phyloP scores from a whole-genome alignment of 2,329 filamentous ascomycete species.

The Phoma sp. region DNA sequence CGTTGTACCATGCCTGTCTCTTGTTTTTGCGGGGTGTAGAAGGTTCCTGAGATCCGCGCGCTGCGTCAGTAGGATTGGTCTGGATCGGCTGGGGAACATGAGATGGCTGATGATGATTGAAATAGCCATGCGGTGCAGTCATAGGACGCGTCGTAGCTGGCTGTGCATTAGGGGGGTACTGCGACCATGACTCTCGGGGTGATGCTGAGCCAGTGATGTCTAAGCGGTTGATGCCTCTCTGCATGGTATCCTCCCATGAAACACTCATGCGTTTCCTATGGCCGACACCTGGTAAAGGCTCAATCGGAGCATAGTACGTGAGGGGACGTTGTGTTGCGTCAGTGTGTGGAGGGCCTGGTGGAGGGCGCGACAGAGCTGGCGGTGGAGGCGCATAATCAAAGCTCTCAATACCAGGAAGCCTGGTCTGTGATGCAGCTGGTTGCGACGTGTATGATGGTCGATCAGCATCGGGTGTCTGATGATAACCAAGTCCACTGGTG shows the following conservation, averaged over 20 bases:
- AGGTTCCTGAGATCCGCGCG: conserved; percentile 47
- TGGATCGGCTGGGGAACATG: conserved; percentile 35
- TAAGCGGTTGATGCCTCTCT: conserved; percentile 69
- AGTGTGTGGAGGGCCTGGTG: conserved; percentile 77
- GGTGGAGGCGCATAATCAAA: conserved; percentile 78
- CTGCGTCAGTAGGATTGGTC: conserved; percentile 40
- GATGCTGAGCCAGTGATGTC: conserved; percentile 62
- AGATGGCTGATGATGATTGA: conserved; percentile 32
- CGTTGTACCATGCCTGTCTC: conserved; percentile 76
- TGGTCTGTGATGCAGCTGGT: conserved; percentile 63
- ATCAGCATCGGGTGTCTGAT: conserved; percentile 71
- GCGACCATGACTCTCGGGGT: conserved; percentile 43
- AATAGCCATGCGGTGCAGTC: conserved; percentile 49
- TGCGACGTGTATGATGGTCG: conserved; percentile 61
- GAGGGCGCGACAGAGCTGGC: conserved; percentile 66
- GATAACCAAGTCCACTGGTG: conserved; percentile 76
- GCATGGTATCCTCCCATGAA: conserved; percentile 70
- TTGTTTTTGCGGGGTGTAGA: conserved; percentile 66
- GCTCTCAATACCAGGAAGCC: conserved; percentile 88
- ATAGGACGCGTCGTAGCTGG: conserved; percentile 34
- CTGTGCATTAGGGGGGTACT: conserved; percentile 36
- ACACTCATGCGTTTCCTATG: conserved; percentile 45
- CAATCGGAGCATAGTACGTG: conserved; percentile 44
- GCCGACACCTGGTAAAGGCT: conserved; percentile 30
- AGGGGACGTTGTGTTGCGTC: conserved; percentile 60